Conservation (phyloP, 208 protist species). For the Naegleria lovaniensis region DNA sequence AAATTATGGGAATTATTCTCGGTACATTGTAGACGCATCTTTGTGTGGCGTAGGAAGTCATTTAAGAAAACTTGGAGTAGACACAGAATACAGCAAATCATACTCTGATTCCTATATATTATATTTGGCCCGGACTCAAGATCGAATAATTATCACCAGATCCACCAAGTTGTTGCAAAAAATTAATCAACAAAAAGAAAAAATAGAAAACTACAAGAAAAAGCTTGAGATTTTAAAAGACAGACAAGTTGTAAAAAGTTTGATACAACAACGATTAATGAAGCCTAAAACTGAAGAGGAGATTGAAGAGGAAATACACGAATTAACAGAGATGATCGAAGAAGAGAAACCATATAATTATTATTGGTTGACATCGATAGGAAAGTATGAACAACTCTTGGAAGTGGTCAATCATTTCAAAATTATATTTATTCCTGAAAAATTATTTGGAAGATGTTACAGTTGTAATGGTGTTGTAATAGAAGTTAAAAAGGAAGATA, state of each 20-base stretch:
- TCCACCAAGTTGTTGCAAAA: background rate
- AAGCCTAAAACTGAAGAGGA: background rate
- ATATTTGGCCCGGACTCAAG: background rate
- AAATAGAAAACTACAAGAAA: background rate
- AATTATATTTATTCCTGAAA: background rate
- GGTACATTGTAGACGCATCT: constrained; percentile 13
- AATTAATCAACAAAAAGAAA: background rate
- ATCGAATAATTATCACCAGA: constrained; percentile 3
- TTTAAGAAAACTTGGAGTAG: constrained; percentile 13
- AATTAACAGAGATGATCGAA: background rate
- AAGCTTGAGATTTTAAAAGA: background rate
- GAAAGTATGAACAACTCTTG: background rate
- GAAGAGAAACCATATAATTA: constrained; percentile 5
- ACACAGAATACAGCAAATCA: background rate
- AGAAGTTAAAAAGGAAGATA: background rate
- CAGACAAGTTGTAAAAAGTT: background rate
- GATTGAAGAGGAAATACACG: background rate
- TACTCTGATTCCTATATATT: background rate
- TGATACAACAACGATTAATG: background rate
- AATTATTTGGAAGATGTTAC: background rate
- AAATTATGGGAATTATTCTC: background rate
- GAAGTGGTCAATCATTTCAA: constrained; percentile 21
- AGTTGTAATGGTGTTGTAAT: background rate
- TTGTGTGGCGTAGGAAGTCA: background rate
- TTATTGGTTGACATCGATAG: background rate